Evolutionary conservation across 2,329 filamentous ascomycete species (phyloP).

Genomic region (Xylaria sp.): DNA sequence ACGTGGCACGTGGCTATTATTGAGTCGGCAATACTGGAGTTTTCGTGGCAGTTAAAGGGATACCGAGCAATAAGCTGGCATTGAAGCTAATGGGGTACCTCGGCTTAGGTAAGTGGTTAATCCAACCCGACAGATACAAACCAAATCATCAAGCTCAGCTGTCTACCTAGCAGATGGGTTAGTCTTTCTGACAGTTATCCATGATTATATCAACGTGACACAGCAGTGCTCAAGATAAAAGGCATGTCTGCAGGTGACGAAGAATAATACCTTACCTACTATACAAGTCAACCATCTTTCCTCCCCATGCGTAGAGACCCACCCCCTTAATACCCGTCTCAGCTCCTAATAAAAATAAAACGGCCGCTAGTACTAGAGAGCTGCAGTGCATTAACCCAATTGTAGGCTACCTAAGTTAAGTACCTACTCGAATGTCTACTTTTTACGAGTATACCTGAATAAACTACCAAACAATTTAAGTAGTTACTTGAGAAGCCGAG

Average conservation of each 20-base stretch:
- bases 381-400: background rate
- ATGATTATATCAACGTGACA: background rate
- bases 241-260: background rate
- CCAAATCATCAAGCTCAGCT: too few species aligned
- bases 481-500: constrained; percentile 1
- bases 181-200: too few species aligned
- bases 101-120: too few species aligned
- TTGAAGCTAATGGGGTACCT: too few species aligned
- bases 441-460: background rate
- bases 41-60: too few species aligned
- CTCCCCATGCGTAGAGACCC: background rate
- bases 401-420: background rate
- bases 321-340: constrained; percentile 1
- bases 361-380: background rate
- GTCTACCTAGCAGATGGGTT: too few species aligned
- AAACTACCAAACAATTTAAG: background rate
- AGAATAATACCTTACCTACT: background rate
- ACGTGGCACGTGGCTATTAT: too few species aligned
- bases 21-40: too few species aligned
- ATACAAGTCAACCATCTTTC: background rate
- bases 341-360: background rate
- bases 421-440: too few species aligned
- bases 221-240: background rate
- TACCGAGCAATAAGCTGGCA: too few species aligned
- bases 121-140: too few species aligned